Evolutionary conservation across 768 basidiomycete species (phyloP).

Genomic region (Lyophyllum decastes): DNA sequence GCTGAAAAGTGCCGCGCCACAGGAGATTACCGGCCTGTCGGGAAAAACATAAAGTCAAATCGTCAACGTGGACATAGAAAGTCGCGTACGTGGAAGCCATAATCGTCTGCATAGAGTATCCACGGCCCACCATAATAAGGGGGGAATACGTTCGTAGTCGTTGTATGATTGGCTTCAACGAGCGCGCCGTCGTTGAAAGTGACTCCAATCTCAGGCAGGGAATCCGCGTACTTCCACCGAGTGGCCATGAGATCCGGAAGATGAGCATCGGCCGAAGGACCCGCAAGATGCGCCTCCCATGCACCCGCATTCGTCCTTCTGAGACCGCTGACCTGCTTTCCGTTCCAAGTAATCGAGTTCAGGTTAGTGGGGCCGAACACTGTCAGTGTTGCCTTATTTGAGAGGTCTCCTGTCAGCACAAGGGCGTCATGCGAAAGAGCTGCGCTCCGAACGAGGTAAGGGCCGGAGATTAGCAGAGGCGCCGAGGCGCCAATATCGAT

Average conservation of each 20-base stretch:
- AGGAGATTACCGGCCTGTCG: constrained; percentile 15
- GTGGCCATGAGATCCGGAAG: constrained; percentile 12
- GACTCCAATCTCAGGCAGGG: constrained; percentile 12
- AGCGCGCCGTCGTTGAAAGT: constrained; percentile 10
- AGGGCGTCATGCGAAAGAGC: constrained; percentile 5
- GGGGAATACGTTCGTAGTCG: constrained; percentile 13
- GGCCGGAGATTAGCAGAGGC: constrained; percentile 13
- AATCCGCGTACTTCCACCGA: constrained; percentile 16
- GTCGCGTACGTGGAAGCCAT: constrained; percentile 16
- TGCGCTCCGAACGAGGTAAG: constrained; percentile 16
- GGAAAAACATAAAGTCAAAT: background rate
- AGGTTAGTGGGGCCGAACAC: constrained; percentile 14
- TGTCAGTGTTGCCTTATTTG: constrained; percentile 5
- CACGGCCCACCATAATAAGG: constrained; percentile 19
- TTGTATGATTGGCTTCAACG: constrained; percentile 13
- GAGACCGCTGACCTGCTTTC: background rate
- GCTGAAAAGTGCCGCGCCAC: constrained; percentile 18
- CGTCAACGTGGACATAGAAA: background rate
- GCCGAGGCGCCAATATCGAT: constrained; percentile 12
- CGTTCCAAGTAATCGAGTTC: constrained; percentile 13
- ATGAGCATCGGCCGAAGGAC: background rate
- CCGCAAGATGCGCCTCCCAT: constrained; percentile 1
- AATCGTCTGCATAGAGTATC: constrained; percentile 19
- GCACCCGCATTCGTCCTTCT: constrained; percentile 3
- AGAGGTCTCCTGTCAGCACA: constrained; percentile 13